These are phyloP conservation scores for Rhizopogon salebrosus DNA, from an alignment of 768 basidiomycete species.

Conservation along the genomic window DNA sequence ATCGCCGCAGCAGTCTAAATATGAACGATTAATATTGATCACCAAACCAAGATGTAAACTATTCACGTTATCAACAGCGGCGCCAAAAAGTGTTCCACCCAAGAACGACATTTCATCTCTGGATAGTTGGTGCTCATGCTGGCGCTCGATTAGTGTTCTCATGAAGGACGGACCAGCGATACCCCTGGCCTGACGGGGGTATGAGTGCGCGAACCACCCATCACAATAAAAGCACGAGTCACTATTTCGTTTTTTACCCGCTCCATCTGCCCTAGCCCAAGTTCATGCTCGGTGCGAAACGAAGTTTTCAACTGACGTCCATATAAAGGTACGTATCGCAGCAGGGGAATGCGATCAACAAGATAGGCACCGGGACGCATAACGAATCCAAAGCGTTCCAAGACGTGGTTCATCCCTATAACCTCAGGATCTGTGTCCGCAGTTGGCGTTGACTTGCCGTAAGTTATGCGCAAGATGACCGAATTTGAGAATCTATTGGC, in stretches of 20 bases:
- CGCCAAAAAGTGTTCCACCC: conserved; percentile 54
- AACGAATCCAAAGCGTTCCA: conserved; percentile 17
- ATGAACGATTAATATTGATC: background rate
- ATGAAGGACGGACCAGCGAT: conserved; percentile 32
- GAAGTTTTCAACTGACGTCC: conserved; percentile 45
- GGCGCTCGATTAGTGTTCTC: conserved; percentile 45
- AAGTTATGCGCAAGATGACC: conserved; percentile 41
- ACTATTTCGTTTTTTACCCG: conserved; percentile 40
- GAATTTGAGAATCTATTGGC: conserved; percentile 45
- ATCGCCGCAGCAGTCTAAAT: conserved; percentile 43
- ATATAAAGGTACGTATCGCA: conserved; percentile 50
- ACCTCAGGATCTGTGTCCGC: conserved; percentile 19
- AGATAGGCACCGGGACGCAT: conserved; percentile 22
- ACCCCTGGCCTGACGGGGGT: conserved; percentile 2
- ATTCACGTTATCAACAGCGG: conserved; percentile 45
- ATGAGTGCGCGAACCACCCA: background rate
- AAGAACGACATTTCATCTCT: conserved; percentile 50
- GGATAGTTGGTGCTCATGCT: conserved; percentile 40
- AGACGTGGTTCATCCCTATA: conserved; percentile 12
- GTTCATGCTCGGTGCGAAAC: conserved; percentile 42
- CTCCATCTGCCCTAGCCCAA: conserved; percentile 43
- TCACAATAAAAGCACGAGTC: background rate
- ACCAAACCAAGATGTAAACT: background rate
- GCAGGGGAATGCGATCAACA: conserved; percentile 24
- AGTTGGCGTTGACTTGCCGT: conserved; percentile 47